Conservation (phyloP, 768 basidiomycete genomes). For the Agaricus blazei region DNA sequence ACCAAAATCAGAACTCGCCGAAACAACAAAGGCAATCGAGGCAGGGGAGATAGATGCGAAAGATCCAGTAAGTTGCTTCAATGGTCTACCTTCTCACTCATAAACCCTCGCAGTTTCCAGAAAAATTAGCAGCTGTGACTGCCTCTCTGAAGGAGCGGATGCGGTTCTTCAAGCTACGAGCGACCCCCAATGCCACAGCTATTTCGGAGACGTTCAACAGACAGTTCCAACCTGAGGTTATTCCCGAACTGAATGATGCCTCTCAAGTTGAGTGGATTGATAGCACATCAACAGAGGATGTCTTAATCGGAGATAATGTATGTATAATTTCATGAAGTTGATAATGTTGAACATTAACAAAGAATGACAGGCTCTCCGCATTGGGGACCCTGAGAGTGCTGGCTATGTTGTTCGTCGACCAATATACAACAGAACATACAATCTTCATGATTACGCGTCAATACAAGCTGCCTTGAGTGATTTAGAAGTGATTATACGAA, state of each 20-base stretch:
- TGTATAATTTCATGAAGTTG: conserved; percentile 4
- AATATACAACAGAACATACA: conserved; percentile 77
- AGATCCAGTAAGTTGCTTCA: conserved; percentile 49
- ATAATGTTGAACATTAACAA: background rate
- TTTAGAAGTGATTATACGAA: conserved; percentile 62
- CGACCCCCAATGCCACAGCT: conserved; percentile 62
- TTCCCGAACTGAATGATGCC: conserved; percentile 80
- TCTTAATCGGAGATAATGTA: conserved; percentile 71
- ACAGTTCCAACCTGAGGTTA: conserved; percentile 80
- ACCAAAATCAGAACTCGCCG: background rate
- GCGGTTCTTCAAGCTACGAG: conserved; percentile 80
- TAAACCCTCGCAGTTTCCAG: conserved; percentile 51
- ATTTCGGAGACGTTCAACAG: conserved; percentile 79
- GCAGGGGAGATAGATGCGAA: conserved; percentile 30
- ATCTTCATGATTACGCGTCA: conserved; percentile 72
- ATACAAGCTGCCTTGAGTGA: conserved; percentile 71
- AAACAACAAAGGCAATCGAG: background rate
- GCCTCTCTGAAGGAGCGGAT: conserved; percentile 75
- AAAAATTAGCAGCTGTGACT: conserved; percentile 67
- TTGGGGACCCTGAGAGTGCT: conserved; percentile 62
- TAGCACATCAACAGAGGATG: conserved; percentile 39
- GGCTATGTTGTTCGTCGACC: conserved; percentile 82
- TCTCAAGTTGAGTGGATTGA: conserved; percentile 84
- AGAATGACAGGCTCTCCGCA: conserved; percentile 51
- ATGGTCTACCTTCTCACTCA: background rate